Percentiles rank a stretch among this genome's conserved stretches.
Conservation (phyloP, 2,329 filamentous ascomycete genomes). For the Gremmenia infestans region DNA sequence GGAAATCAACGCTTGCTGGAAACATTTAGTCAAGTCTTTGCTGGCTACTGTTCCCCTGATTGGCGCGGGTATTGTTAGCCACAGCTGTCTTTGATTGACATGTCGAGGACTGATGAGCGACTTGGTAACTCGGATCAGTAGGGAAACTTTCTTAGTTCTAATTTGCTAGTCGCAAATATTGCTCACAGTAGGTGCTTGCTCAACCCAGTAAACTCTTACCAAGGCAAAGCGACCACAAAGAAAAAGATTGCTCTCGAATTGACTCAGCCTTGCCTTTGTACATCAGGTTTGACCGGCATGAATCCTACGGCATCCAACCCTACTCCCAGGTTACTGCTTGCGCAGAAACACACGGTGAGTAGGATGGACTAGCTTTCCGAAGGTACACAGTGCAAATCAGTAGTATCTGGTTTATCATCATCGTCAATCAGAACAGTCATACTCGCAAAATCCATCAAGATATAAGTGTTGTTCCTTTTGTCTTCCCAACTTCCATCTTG, state of each 20-base stretch:
- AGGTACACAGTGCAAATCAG: slow-evolving; percentile 45
- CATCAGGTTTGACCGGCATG: slow-evolving; percentile 26
- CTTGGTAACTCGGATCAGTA: neutral
- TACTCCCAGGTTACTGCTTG: slow-evolving; percentile 31
- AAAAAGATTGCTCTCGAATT: slow-evolving; percentile 3
- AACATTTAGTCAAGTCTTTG: neutral
- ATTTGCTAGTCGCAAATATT: too few species aligned
- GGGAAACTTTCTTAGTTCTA: neutral
- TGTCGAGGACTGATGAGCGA: neutral
- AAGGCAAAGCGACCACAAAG: neutral
- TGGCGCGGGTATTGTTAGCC: neutral
- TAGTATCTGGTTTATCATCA: slow-evolving; percentile 75
- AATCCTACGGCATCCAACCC: slow-evolving; percentile 24
- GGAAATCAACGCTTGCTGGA: neutral
- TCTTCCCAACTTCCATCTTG: slow-evolving; percentile 69
- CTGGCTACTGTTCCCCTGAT: neutral
- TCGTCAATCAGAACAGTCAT: slow-evolving; percentile 36
- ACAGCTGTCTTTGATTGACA: neutral
- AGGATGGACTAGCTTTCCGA: slow-evolving; percentile 24
- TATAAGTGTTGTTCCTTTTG: slow-evolving; percentile 63
- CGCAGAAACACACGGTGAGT: slow-evolving; percentile 45
- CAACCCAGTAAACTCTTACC: too few species aligned
- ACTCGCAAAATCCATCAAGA: slow-evolving; percentile 31
- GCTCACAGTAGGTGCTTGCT: too few species aligned
- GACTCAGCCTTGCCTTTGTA: slow-evolving; percentile 64